Conservation (phyloP, 2,329 filamentous ascomycete species). For the Botrytis fragariae region DNA sequence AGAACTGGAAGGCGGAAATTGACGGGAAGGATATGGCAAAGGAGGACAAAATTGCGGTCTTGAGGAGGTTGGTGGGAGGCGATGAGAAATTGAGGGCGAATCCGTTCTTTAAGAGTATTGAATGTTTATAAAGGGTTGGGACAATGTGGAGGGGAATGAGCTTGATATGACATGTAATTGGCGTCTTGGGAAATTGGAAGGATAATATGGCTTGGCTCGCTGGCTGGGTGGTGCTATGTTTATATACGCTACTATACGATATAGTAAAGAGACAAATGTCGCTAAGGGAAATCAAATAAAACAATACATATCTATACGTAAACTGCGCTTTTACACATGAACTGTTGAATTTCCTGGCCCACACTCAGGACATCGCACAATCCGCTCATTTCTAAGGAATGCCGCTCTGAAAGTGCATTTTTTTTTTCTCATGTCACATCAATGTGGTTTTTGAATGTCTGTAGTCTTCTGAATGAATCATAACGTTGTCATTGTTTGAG, state of each 20-base stretch:
- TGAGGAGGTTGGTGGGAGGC: conserved; percentile 74
- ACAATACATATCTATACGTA: not conserved
- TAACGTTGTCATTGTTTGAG: not conserved
- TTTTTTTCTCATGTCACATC: not conserved
- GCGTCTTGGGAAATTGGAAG: not conserved
- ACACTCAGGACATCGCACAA: not conserved
- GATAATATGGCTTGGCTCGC: not conserved
- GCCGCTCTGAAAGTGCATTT: not conserved
- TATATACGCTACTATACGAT: not conserved
- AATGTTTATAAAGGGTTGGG: conserved; percentile 37
- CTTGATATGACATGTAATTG: not conserved
- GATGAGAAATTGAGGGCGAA: conserved; percentile 65
- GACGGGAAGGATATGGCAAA: conserved; percentile 56
- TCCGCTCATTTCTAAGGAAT: not conserved
- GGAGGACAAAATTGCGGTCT: conserved; percentile 72
- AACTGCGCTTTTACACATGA: fast-evolving
- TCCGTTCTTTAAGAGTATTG: conserved; percentile 65
- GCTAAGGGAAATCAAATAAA: not conserved
- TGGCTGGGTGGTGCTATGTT: not conserved
- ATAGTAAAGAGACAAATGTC: too few species aligned
- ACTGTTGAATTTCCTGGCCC: not conserved
- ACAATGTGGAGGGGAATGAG: not conserved
- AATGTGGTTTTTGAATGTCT: not conserved
- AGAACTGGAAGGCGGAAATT: conserved; percentile 77
- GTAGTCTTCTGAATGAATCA: not conserved